Base-by-base conservation (phyloP, 2,329 filamentous ascomycete species). In the Colletotrichum noveboracense region DNA sequence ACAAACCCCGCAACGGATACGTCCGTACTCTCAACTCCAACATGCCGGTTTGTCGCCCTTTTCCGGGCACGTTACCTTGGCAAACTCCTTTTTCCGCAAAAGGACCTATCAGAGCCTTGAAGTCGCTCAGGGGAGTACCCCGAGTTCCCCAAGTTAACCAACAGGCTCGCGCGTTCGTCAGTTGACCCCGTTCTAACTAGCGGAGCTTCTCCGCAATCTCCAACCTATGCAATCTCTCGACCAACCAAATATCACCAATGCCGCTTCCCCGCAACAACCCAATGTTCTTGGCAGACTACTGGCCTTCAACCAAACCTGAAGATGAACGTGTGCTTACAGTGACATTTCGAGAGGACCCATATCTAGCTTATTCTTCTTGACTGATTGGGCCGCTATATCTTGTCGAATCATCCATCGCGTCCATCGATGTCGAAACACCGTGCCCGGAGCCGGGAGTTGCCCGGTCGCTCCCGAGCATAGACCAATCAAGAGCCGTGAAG, bases 101-200 rank as follows among this genome's bases (percentile, higher is more conserved):
- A 10, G 6, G 16, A 10, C 52, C 52, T 65, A 69, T 81, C 92
- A 26, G 8, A n/a, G 71, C 76, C 13, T 34, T 36, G 21, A 12
- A 7, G 7, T 16, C 9, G 26, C 18, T 48, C 36, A 8, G 14
- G 34, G 52, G 3, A 24, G 56, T 32, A 43, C 18, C 38, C 32
- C 38, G 36, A 70, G n/a, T 9, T 61, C 56, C 28, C 55, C 36
- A 55, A 28, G 9, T 5, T 16, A 14, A 14, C 21, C 30, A 36
- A 48, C 13, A 21, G 24, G 18, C 52, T 68, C 32, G 26, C 56
- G 52, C 26, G 21, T 56, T 67, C 43, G 26, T 36, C n/a, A 16
- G 6, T 21, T 14, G 12, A 16, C 43, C 71, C 48, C 28, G 60
- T 30, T 21, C 21, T 6, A 16, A 36, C 60, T 32, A 60, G 71